phyloP scores from a whole-genome alignment of 306 rosid genomes.

The Senna siamea region DNA sequence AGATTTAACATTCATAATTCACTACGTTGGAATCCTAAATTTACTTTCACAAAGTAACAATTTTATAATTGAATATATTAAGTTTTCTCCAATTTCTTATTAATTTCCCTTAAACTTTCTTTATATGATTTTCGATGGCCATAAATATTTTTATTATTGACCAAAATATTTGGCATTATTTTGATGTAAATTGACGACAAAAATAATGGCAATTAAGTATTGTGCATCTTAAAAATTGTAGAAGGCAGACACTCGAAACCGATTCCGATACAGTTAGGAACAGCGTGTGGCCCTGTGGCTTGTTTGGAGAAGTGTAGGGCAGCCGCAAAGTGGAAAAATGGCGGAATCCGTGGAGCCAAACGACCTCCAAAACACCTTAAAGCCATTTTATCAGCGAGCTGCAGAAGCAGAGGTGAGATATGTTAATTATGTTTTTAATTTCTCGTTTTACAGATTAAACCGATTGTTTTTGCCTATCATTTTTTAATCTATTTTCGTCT shows the following conservation, averaged over 20 bases:
- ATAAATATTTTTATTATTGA: too few species aligned
- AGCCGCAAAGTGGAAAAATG: conserved; percentile 38
- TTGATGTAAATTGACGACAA: too few species aligned
- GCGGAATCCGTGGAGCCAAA: conserved; percentile 49
- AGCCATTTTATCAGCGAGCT: conserved; percentile 76
- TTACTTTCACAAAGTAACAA: too few species aligned
- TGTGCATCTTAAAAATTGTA: not conserved
- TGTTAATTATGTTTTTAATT: not conserved
- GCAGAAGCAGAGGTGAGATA: conserved; percentile 74
- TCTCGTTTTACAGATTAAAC: not conserved
- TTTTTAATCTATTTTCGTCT: not conserved
- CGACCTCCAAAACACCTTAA: conserved; percentile 49
- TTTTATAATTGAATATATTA: too few species aligned
- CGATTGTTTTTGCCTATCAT: not conserved
- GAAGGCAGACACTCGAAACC: too few species aligned
- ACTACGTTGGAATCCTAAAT: too few species aligned
- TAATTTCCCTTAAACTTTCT: not conserved
- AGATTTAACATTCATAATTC: too few species aligned
- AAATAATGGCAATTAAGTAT: too few species aligned
- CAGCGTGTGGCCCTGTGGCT: not conserved
- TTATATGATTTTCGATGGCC: too few species aligned
- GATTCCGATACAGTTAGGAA: too few species aligned
- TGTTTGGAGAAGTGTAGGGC: conserved; percentile 9
- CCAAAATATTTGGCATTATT: too few species aligned
- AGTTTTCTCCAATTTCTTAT: not conserved